Base-by-base conservation (phyloP, 768 basidiomycete genomes). In the Psilocybe subaeruginosa region DNA sequence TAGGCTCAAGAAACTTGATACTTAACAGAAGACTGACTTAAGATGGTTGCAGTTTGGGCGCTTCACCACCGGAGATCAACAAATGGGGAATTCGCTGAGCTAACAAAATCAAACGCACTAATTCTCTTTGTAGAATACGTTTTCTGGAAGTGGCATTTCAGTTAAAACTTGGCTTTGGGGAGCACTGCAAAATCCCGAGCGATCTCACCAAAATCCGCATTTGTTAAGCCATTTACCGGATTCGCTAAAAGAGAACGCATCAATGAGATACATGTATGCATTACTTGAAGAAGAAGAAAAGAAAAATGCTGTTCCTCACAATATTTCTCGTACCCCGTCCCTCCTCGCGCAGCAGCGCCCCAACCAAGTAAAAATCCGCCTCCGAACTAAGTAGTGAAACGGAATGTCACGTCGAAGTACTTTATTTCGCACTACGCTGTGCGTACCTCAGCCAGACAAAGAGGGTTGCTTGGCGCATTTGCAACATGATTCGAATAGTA, bases 311-410 rank as follows among this genome's bases (percentile, higher is more conserved):
- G 17, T n/a, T 2, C 65, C 79, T 63, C 56, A 80, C 81, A 77
- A 62, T 74, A 83, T 65, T 80, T 81, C 60, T 84, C 82, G 64
- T 82, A 84, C 9, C 82, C 82, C 17, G 82, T 83, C 12, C 82
- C 81, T 19, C 80, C 80, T 19, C 73, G 73, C 8, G 78, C 59
- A 2, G 66, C 74, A 11, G 70, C 68, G 1, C 79, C 81, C 82
- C 82, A 84, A 11, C 76, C 70, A 8, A 82, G 69, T 19, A 84
- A 66, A 47, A 76, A 83, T 7, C 82, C 82, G 19, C 82, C 82
- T 19, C 81, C 82, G 50, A 84, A 82, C 81, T 83, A 23, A 23
- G 23, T 23, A 23, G 23, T 23, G 48, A 30, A 16, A 5, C 37
- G 8, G n/a, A 33, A 60, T 19, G 55, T n/a, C 27, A 45, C 8